phyloP scores from a whole-genome alignment of 768 basidiomycete genomes.

The Amanita polypyramis region DNA sequence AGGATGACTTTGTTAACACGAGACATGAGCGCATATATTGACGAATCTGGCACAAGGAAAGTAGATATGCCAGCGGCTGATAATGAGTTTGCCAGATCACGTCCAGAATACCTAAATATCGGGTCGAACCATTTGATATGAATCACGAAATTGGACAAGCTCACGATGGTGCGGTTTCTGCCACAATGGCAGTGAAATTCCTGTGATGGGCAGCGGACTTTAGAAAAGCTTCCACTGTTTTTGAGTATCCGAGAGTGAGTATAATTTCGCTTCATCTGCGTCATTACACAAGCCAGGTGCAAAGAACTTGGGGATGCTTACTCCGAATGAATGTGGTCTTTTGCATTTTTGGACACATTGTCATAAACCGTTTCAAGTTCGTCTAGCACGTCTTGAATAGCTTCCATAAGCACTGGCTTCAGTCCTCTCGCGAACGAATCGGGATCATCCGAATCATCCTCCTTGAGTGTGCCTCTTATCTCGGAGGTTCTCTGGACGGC shows the following conservation, averaged over 20 bases:
- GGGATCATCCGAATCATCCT: constrained; percentile 66
- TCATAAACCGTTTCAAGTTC: constrained; percentile 96
- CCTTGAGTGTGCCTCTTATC: constrained; percentile 45
- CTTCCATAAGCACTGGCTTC: constrained; percentile 93
- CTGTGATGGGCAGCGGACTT: constrained; percentile 83
- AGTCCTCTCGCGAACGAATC: constrained; percentile 69
- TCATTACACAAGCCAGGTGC: neutral
- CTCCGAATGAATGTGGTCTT: constrained; percentile 98
- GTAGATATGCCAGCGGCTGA: constrained; percentile 81
- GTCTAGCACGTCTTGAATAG: constrained; percentile 91
- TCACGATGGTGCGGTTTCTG: constrained; percentile 90
- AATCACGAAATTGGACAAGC: constrained; percentile 28
- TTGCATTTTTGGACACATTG: constrained; percentile 87
- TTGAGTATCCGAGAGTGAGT: constrained; percentile 86
- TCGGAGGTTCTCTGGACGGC: constrained; percentile 33
- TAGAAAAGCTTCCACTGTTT: constrained; percentile 88
- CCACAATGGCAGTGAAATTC: constrained; percentile 93
- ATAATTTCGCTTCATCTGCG: constrained; percentile 6
- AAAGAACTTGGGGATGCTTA: constrained; percentile 28
- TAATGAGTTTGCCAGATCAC: constrained; percentile 72
- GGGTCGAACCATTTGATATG: neutral
- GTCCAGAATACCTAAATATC: constrained; percentile 63
- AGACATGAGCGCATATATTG: constrained; percentile 92
- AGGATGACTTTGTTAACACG: constrained; percentile 95
- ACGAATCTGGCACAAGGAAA: constrained; percentile 95